Percentiles rank a stretch among this genome's conserved stretches.
Evolutionary conservation across 1,284 basidiomycete species (phyloP).

Genomic region (Pholiota adiposa): DNA sequence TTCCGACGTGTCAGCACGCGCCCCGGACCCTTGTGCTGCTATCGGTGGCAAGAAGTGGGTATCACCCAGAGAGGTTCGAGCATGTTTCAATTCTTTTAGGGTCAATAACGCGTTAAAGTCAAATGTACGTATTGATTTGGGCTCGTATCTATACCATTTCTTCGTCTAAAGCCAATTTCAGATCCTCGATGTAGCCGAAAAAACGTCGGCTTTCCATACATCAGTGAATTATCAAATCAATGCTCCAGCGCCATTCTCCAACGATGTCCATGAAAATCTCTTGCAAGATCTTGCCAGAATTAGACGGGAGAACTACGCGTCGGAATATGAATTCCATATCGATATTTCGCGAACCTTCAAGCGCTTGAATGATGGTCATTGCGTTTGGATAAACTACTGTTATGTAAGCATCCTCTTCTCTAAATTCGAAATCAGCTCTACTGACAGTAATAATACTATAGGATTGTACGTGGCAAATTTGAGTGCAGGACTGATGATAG

Average conservation of each 20-base stretch:
- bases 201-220: constrained; percentile 63
- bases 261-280: constrained; percentile 61
- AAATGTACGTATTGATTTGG: constrained; percentile 34
- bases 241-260: constrained; percentile 36
- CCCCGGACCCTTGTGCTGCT: constrained; percentile 39
- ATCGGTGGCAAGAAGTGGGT: constrained; percentile 48
- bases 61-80: constrained; percentile 40
- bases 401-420: constrained; percentile 28
- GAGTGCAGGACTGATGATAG: too few relatives aligned
- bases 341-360: constrained; percentile 59
- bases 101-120: constrained; percentile 37
- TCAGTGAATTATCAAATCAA: constrained; percentile 60
- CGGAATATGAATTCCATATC: constrained; percentile 60
- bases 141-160: not conserved
- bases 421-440: constrained; percentile 31
- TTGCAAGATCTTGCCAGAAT: constrained; percentile 57
- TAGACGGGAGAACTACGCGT: constrained; percentile 43
- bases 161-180: constrained; percentile 21
- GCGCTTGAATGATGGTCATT: constrained; percentile 56
- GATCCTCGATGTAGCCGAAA: constrained; percentile 63
- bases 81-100: constrained; percentile 41
- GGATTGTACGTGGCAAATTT: constrained; percentile 45
- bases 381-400: constrained; percentile 39
- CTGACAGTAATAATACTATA: constrained; percentile 42
- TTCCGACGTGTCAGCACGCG: constrained; percentile 7